Conservation (phyloP, 108 stramenopile species). For the Nitzschia putrida region DNA sequence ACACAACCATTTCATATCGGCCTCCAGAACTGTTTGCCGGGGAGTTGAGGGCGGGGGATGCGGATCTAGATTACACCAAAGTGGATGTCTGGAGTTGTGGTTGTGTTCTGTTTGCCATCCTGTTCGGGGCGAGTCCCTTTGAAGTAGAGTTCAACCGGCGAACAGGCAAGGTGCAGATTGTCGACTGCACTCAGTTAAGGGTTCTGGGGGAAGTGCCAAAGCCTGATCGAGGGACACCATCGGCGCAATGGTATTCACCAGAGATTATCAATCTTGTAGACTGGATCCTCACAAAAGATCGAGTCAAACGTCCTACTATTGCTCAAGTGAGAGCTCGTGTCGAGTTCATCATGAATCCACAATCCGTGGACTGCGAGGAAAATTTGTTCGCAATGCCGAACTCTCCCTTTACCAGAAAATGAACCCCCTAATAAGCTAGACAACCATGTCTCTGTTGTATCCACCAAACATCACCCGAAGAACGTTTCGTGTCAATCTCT, state of each 20-base stretch:
- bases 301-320: conserved; percentile 33
- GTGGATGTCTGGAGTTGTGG: conserved; percentile 86
- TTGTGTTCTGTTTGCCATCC: conserved; percentile 77
- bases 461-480: too few species aligned
- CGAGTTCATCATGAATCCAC: conserved; percentile 9
- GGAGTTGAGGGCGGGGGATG: conserved; percentile 52
- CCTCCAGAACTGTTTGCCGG: conserved; percentile 86
- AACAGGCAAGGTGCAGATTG: conserved; percentile 47
- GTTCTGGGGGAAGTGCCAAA: conserved; percentile 41
- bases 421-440: background rate
- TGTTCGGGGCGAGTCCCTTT: conserved; percentile 79
- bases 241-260: conserved; percentile 44
- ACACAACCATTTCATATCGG: conserved; percentile 81
- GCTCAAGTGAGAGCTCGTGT: conserved; percentile 28
- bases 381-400: conserved; percentile 4
- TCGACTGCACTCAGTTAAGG: conserved; percentile 67
- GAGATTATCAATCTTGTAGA: conserved; percentile 26
- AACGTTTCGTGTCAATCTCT: too few species aligned
- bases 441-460: too few species aligned
- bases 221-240: conserved; percentile 15
- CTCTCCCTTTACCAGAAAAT: conserved; percentile 4
- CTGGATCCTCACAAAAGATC: conserved; percentile 40
- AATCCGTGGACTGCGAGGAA: conserved; percentile 9
- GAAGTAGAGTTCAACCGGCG: conserved; percentile 64
- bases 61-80: conserved; percentile 55